These are phyloP conservation scores for Rauvolfia tetraphylla DNA, from an alignment of 257 asterid genomes.

Conservation along the genomic window DNA sequence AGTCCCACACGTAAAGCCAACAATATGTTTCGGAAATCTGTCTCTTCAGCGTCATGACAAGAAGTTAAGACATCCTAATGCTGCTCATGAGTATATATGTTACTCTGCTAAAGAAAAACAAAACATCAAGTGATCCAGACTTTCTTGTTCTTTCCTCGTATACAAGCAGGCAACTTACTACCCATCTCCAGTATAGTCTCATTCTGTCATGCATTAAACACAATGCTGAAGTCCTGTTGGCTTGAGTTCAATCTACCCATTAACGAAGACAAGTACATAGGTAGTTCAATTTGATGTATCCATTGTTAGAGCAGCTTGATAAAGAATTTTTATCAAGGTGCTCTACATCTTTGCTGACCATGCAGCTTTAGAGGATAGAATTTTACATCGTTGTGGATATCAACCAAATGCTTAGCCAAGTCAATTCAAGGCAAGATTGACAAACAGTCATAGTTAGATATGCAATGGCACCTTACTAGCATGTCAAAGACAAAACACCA, in stretches of 20 bases:
- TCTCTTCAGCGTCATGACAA: neutral
- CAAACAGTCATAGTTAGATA: neutral
- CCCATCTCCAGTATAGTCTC: neutral
- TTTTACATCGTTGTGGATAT: neutral
- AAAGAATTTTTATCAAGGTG: neutral
- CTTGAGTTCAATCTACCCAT: neutral
- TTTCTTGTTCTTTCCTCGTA: neutral
- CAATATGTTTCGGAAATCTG: neutral
- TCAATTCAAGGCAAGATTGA: neutral
- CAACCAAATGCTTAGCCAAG: neutral
- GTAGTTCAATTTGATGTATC: neutral
- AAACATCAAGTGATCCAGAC: neutral
- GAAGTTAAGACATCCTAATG: neutral
- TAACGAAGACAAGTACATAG: neutral
- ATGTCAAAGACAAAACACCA: neutral
- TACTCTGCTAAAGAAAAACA: neutral
- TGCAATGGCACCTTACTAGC: neutral
- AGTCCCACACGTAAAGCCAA: neutral
- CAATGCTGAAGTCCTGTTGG: neutral
- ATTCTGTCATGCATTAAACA: neutral
- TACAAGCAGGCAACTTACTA: neutral
- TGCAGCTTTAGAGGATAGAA: neutral
- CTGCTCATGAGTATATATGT: neutral
- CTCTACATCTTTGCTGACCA: neutral
- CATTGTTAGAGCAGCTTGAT: neutral